Base-by-base conservation (phyloP, 139 green algal genomes). In the Ostreobium quekettii region DNA sequence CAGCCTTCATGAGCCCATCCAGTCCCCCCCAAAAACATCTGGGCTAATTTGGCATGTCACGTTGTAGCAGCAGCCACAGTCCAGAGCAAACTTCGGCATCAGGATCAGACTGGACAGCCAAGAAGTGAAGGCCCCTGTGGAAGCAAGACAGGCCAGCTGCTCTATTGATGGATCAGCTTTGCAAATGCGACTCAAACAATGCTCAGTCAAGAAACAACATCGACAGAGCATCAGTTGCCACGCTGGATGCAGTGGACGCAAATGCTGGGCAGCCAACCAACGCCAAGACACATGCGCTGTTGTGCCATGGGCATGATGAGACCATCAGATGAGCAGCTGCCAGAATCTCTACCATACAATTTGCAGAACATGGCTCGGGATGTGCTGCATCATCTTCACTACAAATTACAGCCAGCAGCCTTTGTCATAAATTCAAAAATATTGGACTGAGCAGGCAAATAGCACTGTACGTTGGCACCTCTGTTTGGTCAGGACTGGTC, bases 61-160 rank as follows among this genome's bases (percentile, higher is more conserved):
- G 67, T 35, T 97, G 88, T 73, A 85, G 84, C 73, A 99, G 71
- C 30, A 98, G 70, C 93, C 93, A 99, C 48, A 99, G 74, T 0
- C 93, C 93, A 28, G 80, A 80, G 47, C 87, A 85, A 7, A 87
- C 77, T 47, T 96, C 90, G 5, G 77, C 81, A 48, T 98, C 93
- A 19, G 90, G 87, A 71, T 96, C 83, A 5, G 72, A 78, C 77
- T 97, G 94, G 4, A 99, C 80, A 0, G 87, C 93, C 60, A 99
- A 74, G 74, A 99, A 99, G 73, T 99, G 93, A 60, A 99, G 66
- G 2, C 93, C 93, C 38, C 80, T 85, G 71, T 47, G 71, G 8
- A 33, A n/a, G 6, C 60, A 67, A 48, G 11, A 53, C 33, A 30
- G 36, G 31, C 8, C 7, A 36, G 6, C 19, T 49, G 33, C 32